Evolutionary conservation across 2,329 filamentous ascomycete genomes (phyloP), one percentile per base, ranked within the genome.

Genomic region (Aspergillus thermomutatus): DNA sequence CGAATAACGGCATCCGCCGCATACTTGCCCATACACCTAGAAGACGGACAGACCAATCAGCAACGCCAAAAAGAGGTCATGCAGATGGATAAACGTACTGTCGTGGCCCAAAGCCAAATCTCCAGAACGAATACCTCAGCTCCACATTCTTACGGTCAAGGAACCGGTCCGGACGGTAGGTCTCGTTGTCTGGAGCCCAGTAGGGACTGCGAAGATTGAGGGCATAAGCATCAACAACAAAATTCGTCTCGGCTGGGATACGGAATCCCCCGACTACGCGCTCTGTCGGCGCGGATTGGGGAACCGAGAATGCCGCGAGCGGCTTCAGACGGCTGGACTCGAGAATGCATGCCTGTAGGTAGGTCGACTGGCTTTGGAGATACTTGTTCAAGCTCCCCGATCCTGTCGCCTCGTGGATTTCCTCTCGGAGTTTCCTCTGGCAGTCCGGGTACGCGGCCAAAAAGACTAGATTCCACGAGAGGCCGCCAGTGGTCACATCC

Each of bases 41-140:
- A 27, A 27, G 26, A 27, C 9, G 26, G 7, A 27, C 26, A 8
- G 26, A 8, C 26, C 7, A 27, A 27, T 27, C 26, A 27, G 26
- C 26, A 27, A 27, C 26, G 26, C 26, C 26, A 27, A 27, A 27
- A 27, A 27, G 26, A 27, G 26, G 26, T 8, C 26, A 27, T 8
- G 26, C 9, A 27, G 26, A 27, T 27, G 26, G 26, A 27, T n/a
- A 27, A 27, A 27, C 26, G 7, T 8, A 27, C 54, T 75, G 69
- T 27, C 77, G 61, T 0, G 77, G 75, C 0, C 77, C 77, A 56
- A 79, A 80, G 0, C 77, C 78, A 61, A 78, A 80, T 3, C 77
- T 66, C 77, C 77, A 79, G 48, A 71, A 74, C 3, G 69, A 59
- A 60, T 79, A 53, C 51, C 51, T 41, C 26, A 47, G 2, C 43